phyloP scores from a whole-genome alignment of 805 yeast species.

The Candida mattraensis region DNA sequence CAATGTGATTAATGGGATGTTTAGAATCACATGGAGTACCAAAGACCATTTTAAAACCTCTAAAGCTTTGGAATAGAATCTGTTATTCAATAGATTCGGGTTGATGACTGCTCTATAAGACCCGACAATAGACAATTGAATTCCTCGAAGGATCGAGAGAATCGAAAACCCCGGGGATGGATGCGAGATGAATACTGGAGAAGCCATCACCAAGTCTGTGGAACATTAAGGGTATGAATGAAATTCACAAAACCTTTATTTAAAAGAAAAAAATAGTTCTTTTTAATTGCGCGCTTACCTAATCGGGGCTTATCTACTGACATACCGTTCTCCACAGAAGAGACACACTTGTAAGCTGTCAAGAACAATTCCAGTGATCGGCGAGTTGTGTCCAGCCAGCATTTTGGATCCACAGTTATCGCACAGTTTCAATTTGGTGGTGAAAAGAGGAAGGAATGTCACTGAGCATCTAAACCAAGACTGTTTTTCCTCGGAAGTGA shows the following conservation, averaged over 20 bases:
- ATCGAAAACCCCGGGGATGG: conserved; percentile 57
- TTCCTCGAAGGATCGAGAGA: conserved; percentile 49
- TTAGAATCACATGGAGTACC: conserved; percentile 35
- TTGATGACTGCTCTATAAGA: conserved; percentile 46
- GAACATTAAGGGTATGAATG: not conserved
- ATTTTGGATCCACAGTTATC: conserved; percentile 34
- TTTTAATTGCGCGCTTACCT: not conserved
- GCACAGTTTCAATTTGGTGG: conserved; percentile 35
- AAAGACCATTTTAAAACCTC: conserved; percentile 39
- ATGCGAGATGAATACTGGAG: conserved; percentile 56
- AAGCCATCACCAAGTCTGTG: conserved; percentile 44
- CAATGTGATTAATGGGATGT: conserved; percentile 28
- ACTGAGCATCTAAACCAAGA: conserved; percentile 39
- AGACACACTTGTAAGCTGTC: conserved; percentile 27
- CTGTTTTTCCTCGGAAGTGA: conserved; percentile 29
- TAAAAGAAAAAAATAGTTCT: not conserved
- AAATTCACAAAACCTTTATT: not conserved
- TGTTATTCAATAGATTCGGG: conserved; percentile 37
- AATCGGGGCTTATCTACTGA: conserved; percentile 4
- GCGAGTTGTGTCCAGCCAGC: conserved; percentile 7
- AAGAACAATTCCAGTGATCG: conserved; percentile 17
- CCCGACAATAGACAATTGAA: conserved; percentile 53
- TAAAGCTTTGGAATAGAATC: conserved; percentile 38
- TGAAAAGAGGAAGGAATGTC: conserved; percentile 38
- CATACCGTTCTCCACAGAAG: conserved; percentile 23